Evolutionary conservation across 495 filamentous ascomycete genomes (phyloP), one percentile per base, ranked within the genome.

Genomic region (Penicillium cinerascens): DNA sequence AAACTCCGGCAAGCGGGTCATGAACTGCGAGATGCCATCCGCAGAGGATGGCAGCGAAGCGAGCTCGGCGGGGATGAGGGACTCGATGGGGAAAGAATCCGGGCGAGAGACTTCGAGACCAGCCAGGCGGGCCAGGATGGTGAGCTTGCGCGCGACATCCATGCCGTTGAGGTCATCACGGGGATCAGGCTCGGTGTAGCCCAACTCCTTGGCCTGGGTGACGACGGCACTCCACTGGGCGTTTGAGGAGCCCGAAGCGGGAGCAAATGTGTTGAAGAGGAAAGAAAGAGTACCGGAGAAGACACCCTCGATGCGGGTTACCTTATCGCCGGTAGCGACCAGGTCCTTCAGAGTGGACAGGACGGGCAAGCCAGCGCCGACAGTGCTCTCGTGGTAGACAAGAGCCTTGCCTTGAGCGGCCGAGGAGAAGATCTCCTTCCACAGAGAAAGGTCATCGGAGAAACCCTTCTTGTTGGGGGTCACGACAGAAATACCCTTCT

Each of bases 381-480:
- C 88, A 27, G 89, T 91, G 23, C 86, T 87, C 73, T 97, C 92
- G 64, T 97, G 92, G 79, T 89, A 96, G 26, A 96, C 75, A 53
- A 86, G 83, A 10, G 89, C 89, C 20, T 83, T 83, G 0, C 75
- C 79, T 41, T 73, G 52, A 44, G 74, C 72, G 11, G 83, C 83
- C 0, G 84, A 76, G 13, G 73, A 64, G 66, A 91, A 89, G 63
- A 96, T 96, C 46, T 82, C 78, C 48, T 87, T 74, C 90, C 91
- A 97, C 39, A 93, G 75, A 49, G 78, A 71, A 49, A 87, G 80
- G 25, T 78, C 80, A 27, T 82, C 79, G 1, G 88, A 91, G 70
- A 97, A 97, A 3, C 86, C 91, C 70, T 97, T 96, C 76, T 97
- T 97, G 77, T 95, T 97, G 16, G 92, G 91, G 0, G 92, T 97